These are phyloP conservation scores for Yamadazyma membranifaciens DNA, from an alignment of 1,139 yeast genomes.

Conservation along the genomic window DNA sequence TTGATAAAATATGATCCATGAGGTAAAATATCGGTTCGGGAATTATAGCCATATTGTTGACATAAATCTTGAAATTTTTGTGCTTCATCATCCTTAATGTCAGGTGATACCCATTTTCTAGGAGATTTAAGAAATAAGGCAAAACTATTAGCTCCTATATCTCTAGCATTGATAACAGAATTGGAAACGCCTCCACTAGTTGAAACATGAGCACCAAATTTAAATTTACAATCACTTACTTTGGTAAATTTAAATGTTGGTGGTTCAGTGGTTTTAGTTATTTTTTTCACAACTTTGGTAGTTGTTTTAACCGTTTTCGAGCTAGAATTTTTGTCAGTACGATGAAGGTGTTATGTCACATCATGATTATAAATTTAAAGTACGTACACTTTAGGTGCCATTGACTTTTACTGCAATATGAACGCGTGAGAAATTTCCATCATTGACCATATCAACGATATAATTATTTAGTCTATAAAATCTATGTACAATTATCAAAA, in stretches of 20 bases:
- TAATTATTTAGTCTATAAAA: no score
- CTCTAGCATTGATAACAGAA: constrained; percentile 70
- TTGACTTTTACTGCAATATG: background rate
- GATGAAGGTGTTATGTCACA: background rate
- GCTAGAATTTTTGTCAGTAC: constrained; percentile 3
- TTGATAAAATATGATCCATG: constrained; percentile 95
- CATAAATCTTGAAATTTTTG: constrained; percentile 63
- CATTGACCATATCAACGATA: no score
- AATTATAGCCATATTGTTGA: constrained; percentile 60
- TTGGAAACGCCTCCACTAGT: constrained; percentile 75
- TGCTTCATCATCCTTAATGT: constrained; percentile 64
- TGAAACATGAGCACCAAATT: constrained; percentile 83
- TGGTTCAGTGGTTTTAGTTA: constrained; percentile 8
- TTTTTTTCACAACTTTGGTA: constrained; percentile 12
- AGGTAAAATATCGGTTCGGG: constrained; percentile 78
- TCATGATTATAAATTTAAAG: background rate
- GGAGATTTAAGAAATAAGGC: constrained; percentile 91
- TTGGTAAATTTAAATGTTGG: constrained; percentile 23
- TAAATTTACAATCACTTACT: constrained; percentile 26
- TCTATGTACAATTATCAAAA: no score
- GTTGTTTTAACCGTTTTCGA: constrained; percentile 4
- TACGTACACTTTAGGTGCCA: constrained; percentile 11
- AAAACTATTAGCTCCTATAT: constrained; percentile 80
- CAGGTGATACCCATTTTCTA: constrained; percentile 87
- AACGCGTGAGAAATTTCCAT: background rate